A percentile compares a stretch with the other conserved stretches of the same genome.
phyloP scores from a whole-genome alignment of 495 filamentous ascomycete species.

The Penicillium fimorum region DNA sequence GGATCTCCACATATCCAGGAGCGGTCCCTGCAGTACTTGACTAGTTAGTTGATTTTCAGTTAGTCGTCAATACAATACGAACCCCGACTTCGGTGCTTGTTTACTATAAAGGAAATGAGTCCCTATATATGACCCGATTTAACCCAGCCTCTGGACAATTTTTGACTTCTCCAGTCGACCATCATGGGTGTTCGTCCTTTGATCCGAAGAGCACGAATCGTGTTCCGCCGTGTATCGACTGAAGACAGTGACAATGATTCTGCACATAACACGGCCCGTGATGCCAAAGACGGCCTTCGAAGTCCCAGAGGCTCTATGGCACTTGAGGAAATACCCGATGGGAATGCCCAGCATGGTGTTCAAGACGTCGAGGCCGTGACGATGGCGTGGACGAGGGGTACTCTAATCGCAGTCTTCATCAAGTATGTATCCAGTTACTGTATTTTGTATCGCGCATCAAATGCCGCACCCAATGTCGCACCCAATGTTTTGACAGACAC shows the following conservation, averaged over 20 bases:
- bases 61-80: no score
- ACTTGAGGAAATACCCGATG: background rate
- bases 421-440: background rate
- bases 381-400: background rate
- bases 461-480: background rate
- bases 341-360: background rate
- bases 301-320: background rate
- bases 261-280: no score
- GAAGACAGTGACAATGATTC: background rate
- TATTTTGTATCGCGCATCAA: no score
- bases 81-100: no score
- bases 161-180: background rate
- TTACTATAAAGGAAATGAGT: background rate
- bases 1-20: no score
- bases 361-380: conserved; percentile 1
- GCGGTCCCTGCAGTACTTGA: no score
- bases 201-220: conserved; percentile 2
- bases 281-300: background rate
- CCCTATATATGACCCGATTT: background rate
- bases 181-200: conserved; percentile 1
- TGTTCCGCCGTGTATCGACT: background rate
- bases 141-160: background rate
- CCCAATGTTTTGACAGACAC: background rate
- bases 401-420: background rate
- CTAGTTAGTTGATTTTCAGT: no score